phyloP scores from a whole-genome alignment of 768 basidiomycete genomes.

The Serendipita sp. region DNA sequence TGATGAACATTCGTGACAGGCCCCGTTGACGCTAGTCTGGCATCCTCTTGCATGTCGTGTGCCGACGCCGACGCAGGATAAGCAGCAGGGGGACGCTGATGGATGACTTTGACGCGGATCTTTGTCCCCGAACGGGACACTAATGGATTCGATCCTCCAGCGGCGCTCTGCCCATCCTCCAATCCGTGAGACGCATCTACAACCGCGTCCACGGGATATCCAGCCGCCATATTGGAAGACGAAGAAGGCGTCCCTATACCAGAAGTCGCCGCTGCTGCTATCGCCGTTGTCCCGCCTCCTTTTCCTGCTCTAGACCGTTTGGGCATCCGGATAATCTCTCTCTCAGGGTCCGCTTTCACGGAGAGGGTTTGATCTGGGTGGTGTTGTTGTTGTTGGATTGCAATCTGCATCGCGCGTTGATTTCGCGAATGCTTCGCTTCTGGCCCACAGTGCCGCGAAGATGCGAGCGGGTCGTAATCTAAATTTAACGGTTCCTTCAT shows the following conservation, averaged over 20 bases:
- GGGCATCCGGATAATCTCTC: neutral
- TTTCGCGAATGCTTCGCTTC: neutral
- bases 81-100: no score
- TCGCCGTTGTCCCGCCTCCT: neutral
- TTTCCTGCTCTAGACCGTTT: neutral
- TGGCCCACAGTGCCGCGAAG: neutral
- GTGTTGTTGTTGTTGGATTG: neutral
- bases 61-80: no score
- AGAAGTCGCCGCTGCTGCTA: neutral
- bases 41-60: no score
- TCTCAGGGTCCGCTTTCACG: neutral
- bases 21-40: no score
- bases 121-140: neutral
- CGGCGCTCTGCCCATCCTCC: neutral
- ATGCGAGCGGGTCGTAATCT: neutral
- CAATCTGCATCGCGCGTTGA: neutral
- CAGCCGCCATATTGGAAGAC: neutral
- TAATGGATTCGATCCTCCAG: neutral
- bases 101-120: neutral
- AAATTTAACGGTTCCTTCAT: neutral
- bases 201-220: neutral
- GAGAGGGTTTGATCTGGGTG: neutral
- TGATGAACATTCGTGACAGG: no score
- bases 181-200: neutral
- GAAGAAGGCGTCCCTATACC: neutral